Evolutionary conservation across 352 stramenopile genomes (phyloP), one percentile per base, ranked within the genome.

Genomic region (Pythium periplocum): DNA sequence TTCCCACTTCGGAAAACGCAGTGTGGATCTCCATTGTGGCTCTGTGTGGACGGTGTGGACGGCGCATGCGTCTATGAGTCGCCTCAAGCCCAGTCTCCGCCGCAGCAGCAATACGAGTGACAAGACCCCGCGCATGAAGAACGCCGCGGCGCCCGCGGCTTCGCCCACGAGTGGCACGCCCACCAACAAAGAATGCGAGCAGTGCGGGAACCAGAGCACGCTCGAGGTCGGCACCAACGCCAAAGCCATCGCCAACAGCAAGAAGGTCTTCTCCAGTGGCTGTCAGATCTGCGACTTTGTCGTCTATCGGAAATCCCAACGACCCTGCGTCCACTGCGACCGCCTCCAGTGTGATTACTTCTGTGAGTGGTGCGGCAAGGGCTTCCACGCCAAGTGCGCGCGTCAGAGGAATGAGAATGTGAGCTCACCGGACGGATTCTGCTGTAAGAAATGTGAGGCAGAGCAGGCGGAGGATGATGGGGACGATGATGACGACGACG

Each of bases 251-350:
- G 50, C 76, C 1, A 56, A 64, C 11, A 79, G 79, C 57, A 87
- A 86, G 63, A 73, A 70, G 45, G 55, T 65, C 38, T 17, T 45
- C 32, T 31, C 54, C 33, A 48, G 46, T 30, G 71, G 71, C 31
- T 93, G 83, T 65, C 82, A 93, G 64, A 80, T 93, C 41, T 93
- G 83, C 64, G 79, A 87, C 57, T 93, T 87, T 44, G 82, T 93
- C 45, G 68, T 68, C 26, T 85, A 75, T 58, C 80, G 80, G 34
- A 82, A 86, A 53, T 64, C 78, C 5, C 74, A 83, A 53, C 69
- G 83, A 33, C 73, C 78, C 26, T 94, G 83, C 49, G 67, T 88
- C 6, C 61, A 79, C 43, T 94, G 83, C 59, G 44, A 72, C 35
- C 74, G 71, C 44, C 64, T 62, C 6, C 66, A 71, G 35, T 92